phyloP scores from a whole-genome alignment of 192 early-diverging fungal genomes.

The Anaeromyces robustus region DNA sequence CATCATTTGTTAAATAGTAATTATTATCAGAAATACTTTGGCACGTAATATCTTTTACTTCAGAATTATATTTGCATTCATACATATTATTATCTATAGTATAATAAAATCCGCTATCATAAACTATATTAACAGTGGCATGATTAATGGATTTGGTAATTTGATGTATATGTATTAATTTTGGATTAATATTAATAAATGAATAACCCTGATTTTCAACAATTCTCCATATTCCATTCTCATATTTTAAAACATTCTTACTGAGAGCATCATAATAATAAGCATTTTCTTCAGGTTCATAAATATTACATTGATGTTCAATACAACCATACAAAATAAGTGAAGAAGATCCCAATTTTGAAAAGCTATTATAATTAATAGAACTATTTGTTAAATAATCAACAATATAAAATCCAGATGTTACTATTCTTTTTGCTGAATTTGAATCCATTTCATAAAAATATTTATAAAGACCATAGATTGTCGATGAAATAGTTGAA shows the following conservation, averaged over 20 bases:
- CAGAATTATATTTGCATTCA: neutral
- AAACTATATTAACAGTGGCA: neutral
- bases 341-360: neutral
- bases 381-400: neutral
- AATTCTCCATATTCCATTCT: neutral
- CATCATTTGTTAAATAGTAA: neutral
- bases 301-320: neutral
- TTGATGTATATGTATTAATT: neutral
- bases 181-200: neutral
- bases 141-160: neutral
- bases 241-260: neutral
- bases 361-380: neutral
- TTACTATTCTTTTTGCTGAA: neutral
- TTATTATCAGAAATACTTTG: neutral
- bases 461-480: neutral
- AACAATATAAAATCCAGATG: neutral
- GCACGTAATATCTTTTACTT: neutral
- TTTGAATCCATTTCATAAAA: neutral
- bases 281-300: neutral
- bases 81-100: neutral
- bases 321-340: neutral
- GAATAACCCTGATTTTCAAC: neutral
- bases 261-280: neutral
- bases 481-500: neutral
- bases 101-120: neutral